Evolutionary conservation across 768 basidiomycete species (phyloP), one percentile per base, ranked within the genome.

Genomic region (Harrya chromipes): DNA sequence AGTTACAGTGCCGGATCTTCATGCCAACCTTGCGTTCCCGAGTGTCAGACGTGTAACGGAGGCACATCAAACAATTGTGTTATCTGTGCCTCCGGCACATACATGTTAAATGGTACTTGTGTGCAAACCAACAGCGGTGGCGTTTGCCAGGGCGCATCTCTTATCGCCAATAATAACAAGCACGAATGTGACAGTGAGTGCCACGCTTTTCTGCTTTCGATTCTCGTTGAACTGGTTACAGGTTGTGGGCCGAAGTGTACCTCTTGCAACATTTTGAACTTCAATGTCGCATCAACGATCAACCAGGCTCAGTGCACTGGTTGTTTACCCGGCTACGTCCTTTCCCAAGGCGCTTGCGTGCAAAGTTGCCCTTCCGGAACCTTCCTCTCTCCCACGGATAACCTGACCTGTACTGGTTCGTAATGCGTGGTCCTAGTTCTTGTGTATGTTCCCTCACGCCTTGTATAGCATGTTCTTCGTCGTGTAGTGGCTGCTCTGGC

Each of bases 201-300:
- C 31, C 43, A 40, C 47, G 6, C 33, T 36, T 41, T 36, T n/a
- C 40, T 17, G 10, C 14, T 16, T 19, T 43, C 16, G 14, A n/a
- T 47, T 46, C 20, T 52, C 17, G 33, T 35, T 49, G 36, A 49
- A 19, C 31, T 6, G 0, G 34, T n/a, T 37, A 6, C 55, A 93
- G 90, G 79, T 47, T 93, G 93, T 63, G 90, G 90, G 8, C 73
- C 86, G 2, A 87, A 87, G 65, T 94, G 91, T 62, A 87, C 85
- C 9, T 73, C 81, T 3, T 94, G 92, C 70, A 71, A 75, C 47
- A 89, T 90, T 53, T 74, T 86, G 6, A 80, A 77, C 56, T 94
- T 94, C 64, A 84, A 63, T 52, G 74, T 77, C 11, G 79, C 78
- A 2, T 90, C 90, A 14, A 84, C 82, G 0, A 69, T 84, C 40